A percentile compares a stretch with the other conserved stretches of the same genome.
Conservation (phyloP, 495 filamentous ascomycete genomes). For the Aspergillus hancockii region DNA sequence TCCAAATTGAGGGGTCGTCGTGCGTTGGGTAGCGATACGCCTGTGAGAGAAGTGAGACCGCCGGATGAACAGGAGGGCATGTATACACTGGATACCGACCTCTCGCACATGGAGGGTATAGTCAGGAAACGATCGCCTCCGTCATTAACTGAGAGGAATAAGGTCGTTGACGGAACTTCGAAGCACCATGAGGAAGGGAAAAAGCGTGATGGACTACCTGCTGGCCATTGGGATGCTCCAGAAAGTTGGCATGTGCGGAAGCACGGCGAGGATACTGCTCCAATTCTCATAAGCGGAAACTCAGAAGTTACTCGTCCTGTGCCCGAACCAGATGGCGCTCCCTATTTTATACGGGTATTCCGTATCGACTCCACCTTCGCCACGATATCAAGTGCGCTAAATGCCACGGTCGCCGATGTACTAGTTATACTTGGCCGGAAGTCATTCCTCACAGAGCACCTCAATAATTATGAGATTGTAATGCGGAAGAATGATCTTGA, state of each 20-base stretch:
- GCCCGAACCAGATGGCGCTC: conserved; percentile 62
- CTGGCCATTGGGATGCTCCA: conserved; percentile 76
- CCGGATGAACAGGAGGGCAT: conserved; percentile 38
- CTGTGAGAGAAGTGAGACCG: conserved; percentile 30
- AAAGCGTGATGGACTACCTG: conserved; percentile 26
- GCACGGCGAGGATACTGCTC: conserved; percentile 62
- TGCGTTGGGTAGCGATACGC: conserved; percentile 49
- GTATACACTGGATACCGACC: conserved; percentile 80
- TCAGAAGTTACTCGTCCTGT: conserved; percentile 44
- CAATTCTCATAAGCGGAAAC: conserved; percentile 59
- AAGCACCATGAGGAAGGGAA: conserved; percentile 43
- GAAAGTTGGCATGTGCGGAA: conserved; percentile 90
- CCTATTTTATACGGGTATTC: conserved; percentile 95
- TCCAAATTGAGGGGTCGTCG: conserved; percentile 46
- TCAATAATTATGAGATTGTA: conserved; percentile 93
- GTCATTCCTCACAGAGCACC: conserved; percentile 82
- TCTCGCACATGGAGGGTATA: conserved; percentile 82
- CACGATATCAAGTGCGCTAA: conserved; percentile 77
- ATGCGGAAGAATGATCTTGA: conserved; percentile 91
- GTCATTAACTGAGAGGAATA: conserved; percentile 38
- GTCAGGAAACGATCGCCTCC: conserved; percentile 57
- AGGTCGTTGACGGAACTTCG: conserved; percentile 52
- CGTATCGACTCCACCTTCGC: conserved; percentile 91
- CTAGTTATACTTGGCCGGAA: conserved; percentile 84
- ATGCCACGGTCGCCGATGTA: conserved; percentile 81